These are phyloP conservation scores for Phalaenopsis aphrodite DNA, from an alignment of 106 monocot genomes.

Conservation along the genomic window DNA sequence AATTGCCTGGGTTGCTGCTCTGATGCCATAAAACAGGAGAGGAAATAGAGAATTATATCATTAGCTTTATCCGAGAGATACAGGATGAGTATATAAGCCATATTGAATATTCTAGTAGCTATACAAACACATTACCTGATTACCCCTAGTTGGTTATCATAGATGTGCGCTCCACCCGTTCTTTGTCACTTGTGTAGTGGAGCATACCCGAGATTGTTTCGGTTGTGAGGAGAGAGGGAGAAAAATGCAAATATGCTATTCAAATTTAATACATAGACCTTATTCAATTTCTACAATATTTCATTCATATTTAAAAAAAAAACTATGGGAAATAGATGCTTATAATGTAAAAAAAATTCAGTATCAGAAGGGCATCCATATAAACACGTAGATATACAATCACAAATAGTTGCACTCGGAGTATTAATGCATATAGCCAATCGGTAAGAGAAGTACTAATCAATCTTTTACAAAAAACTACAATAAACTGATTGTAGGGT, in stretches of 20 bases:
- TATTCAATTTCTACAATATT: neutral
- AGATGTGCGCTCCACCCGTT: no score
- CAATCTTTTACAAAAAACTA: neutral
- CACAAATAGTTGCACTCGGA: neutral
- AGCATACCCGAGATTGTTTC: no score
- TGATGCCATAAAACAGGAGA: no score
- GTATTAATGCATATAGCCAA: neutral
- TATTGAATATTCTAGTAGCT: no score
- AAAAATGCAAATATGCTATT: neutral
- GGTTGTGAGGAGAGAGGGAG: neutral
- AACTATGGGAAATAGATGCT: neutral
- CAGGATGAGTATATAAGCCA: no score
- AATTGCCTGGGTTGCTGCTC: no score
- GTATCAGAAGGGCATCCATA: neutral
- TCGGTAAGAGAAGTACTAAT: neutral
- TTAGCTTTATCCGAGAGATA: no score
- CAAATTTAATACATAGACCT: neutral
- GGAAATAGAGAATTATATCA: no score
- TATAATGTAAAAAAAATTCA: neutral
- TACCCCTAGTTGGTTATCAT: no score
- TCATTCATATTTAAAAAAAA: neutral
- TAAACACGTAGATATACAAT: neutral
- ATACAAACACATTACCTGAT: no score
- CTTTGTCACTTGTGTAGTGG: no score
- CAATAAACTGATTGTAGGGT: neutral